A percentile compares a stretch with the other conserved stretches of the same genome.
Evolutionary conservation across 495 filamentous ascomycete genomes (phyloP).

Genomic region (Clohesyomyces aquaticus): DNA sequence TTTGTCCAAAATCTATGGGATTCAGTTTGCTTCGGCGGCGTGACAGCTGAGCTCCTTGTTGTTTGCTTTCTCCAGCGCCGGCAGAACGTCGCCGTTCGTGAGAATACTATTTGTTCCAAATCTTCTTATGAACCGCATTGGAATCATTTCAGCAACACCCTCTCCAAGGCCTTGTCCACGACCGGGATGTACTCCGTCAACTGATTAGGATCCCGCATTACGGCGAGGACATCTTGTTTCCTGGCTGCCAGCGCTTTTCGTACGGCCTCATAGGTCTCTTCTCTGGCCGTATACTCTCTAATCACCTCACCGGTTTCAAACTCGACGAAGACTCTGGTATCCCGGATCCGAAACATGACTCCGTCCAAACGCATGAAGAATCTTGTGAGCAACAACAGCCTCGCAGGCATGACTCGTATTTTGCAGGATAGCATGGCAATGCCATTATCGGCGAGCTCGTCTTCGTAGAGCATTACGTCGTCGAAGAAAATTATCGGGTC

Average conservation of each 20-base stretch:
- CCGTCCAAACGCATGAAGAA: constrained; percentile 93
- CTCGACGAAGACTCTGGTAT: constrained; percentile 91
- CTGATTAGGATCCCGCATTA: constrained; percentile 81
- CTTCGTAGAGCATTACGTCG: constrained; percentile 93
- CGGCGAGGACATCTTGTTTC: constrained; percentile 74
- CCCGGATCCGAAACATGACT: constrained; percentile 81
- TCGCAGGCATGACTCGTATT: constrained; percentile 84
- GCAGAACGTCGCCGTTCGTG: too few relatives aligned
- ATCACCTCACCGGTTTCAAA: constrained; percentile 81
- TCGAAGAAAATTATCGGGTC: constrained; percentile 96
- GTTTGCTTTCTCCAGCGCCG: too few relatives aligned
- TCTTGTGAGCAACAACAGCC: constrained; percentile 81
- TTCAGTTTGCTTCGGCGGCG: too few relatives aligned
- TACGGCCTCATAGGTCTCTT: constrained; percentile 76
- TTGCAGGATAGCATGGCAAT: constrained; percentile 87
- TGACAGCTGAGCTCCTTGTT: too few relatives aligned
- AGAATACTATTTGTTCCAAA: neutral
- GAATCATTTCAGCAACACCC: constrained; percentile 40
- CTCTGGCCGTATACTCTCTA: constrained; percentile 83
- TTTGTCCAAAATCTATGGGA: too few relatives aligned
- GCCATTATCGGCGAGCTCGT: constrained; percentile 96
- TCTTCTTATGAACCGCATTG: too few relatives aligned
- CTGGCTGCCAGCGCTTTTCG: constrained; percentile 70
- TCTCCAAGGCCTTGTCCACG: constrained; percentile 62
- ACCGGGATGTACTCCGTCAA: constrained; percentile 73